Conservation (phyloP, 78 protist species). For the Paulinella micropora region DNA sequence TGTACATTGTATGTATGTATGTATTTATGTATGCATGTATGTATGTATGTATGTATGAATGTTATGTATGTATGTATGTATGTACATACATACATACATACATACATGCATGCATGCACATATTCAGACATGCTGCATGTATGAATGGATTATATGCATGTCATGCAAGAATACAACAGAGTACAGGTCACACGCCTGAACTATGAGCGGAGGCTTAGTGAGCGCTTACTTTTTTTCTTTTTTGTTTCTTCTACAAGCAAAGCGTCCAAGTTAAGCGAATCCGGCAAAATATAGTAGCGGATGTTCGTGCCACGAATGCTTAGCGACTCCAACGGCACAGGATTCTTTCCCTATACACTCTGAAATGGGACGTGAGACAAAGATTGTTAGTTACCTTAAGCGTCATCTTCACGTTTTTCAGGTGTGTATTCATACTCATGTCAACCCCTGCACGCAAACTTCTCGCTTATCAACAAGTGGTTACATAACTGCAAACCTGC, state of each 20-base stretch:
- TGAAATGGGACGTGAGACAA: not conserved
- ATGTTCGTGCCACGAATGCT: conserved; percentile 88
- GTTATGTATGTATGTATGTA: no score
- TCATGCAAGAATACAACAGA: no score
- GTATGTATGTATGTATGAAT: no score
- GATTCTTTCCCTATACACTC: conserved; percentile 63
- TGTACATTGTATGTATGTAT: no score
- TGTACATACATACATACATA: no score
- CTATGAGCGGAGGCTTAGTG: no score
- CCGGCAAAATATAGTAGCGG: conserved; percentile 85
- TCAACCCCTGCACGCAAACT: conserved; percentile 62
- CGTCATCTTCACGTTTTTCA: conserved; percentile 78
- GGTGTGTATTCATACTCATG: conserved; percentile 80
- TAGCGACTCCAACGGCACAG: conserved; percentile 69
- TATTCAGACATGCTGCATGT: no score
- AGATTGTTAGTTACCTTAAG: conserved; percentile 30
- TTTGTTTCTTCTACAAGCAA: conserved; percentile 69
- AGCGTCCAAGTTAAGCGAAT: conserved; percentile 76
- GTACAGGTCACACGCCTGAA: no score
- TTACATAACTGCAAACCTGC: conserved; percentile 19
- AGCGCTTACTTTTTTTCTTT: no score
- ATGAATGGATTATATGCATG: no score
- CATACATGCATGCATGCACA: no score
- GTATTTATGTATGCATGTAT: no score
- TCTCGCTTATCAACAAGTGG: not conserved